phyloP scores from a whole-genome alignment of 2,329 filamentous ascomycete species.

The Phyllosticta citribraziliensis region DNA sequence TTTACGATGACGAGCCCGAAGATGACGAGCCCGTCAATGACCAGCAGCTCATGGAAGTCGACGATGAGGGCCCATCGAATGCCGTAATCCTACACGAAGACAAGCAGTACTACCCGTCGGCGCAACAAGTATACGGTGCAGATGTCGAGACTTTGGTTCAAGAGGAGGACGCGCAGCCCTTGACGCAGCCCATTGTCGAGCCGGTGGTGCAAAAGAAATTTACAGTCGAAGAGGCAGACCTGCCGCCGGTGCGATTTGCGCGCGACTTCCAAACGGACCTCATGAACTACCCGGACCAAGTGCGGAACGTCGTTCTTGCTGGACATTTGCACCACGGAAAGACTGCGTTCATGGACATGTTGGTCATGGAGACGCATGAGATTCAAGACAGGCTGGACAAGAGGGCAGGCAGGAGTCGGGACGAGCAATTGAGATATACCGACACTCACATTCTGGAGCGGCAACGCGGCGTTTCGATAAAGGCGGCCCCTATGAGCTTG shows the following conservation, averaged over 20 bases:
- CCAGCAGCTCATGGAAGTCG: conserved; percentile 88
- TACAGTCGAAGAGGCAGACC: conserved; percentile 80
- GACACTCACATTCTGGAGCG: conserved; percentile 84
- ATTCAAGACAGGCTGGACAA: conserved; percentile 69
- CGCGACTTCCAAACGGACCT: conserved; percentile 89
- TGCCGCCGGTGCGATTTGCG: conserved; percentile 80
- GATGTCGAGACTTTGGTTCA: conserved; percentile 94
- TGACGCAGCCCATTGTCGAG: conserved; percentile 86
- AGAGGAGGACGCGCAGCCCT: conserved; percentile 90
- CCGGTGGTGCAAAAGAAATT: conserved; percentile 95
- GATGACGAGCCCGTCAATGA: conserved; percentile 44
- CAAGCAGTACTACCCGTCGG: conserved; percentile 99
- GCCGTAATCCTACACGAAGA: conserved; percentile 97
- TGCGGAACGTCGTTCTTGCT: conserved; percentile 81
- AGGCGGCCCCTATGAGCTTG: conserved; percentile 88
- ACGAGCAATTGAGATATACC: conserved; percentile 90
- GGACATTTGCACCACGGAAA: conserved; percentile 96
- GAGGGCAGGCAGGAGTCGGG: conserved; percentile 67
- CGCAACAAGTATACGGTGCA: conserved; percentile 85
- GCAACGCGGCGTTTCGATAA: conserved; percentile 83
- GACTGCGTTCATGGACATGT: conserved; percentile 96
- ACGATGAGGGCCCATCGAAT: conserved; percentile 85
- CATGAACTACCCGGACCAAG: conserved; percentile 92
- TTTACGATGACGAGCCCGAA: conserved; percentile 58
- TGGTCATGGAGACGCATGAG: conserved; percentile 91